Base-by-base conservation (phyloP, 352 stramenopile species). In the Plasmopara viticola region DNA sequence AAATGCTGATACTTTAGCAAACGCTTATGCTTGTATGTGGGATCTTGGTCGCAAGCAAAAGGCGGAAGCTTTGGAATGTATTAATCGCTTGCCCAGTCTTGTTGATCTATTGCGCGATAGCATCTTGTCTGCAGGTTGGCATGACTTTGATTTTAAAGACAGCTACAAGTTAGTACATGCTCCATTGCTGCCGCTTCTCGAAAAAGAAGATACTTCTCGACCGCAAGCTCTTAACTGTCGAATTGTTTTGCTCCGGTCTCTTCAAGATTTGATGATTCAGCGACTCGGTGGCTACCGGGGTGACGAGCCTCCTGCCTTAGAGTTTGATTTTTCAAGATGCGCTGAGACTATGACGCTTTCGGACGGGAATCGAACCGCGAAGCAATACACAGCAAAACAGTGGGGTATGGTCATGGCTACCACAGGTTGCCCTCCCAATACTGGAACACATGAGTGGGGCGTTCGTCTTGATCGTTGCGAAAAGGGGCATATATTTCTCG, bases 351-450 rank as follows among this genome's bases (percentile, higher is more conserved):
- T 95, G 72, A 93, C 85, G 20, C 58, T 95, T 15, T 87, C 78
- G 2, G 83, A 94, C 52, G 70, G 72, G 25, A 90, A 87, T 50
- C 74, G 82, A 52, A 95, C 81, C 12, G 86, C 84, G 17, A 91
- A 89, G 45, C 86, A 95, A 64, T 91, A 94, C 55, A 92, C 86
- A 4, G 84, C 85, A 12, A 95, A 95, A 39, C 84, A 95, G 38
- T 95, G 86, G 86, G 86, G 86, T 41, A 95, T 94, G 81, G 84
- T 92, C 10, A 91, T 95, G 69, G 73, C 84, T 34, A 93, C 80
- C 5, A 90, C 81, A 6, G 84, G 75, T 12, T 95, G 79, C 40
- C 72, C 85, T 44, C 81, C 81, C 20, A 95, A 92, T 48, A 87
- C 78, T 13, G 83, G 86, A 20, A 84, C 90, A 53, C 82, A 95